Evolutionary conservation across 2,329 filamentous ascomycete species (phyloP), one percentile per base, ranked within the genome.

Genomic region (Neurospora sp.): DNA sequence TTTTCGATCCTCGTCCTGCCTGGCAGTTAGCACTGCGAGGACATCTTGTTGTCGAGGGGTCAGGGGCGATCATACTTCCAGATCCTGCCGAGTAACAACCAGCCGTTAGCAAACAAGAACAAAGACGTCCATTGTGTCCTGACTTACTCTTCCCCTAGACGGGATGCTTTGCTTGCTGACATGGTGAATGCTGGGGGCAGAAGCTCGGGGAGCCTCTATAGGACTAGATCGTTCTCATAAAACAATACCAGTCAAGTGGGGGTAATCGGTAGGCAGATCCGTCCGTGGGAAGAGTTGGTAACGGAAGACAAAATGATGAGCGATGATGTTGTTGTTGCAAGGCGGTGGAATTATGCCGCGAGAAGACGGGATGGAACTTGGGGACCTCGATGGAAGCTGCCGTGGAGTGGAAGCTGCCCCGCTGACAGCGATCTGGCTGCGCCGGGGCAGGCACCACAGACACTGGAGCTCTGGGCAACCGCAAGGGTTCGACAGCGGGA

Each of bases 1-100:
- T 98, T 98, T 82, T 98, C 95, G 77, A 97, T 91, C 77, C 93
- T 91, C 71, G 92, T 96, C 83, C 95, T 98, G 79, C 66, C 38
- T 67, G 67, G 65, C 17, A 66, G 75, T 82, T 74, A 81, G 77
- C 72, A 75, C 69, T 73, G 70, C 17, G 62, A 12, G 66, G 66
- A 37, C 17, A 28, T 46, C 23, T 33, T 37, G 19, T 37, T 40
- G 33, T 38, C 65, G 19, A 19, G 12, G 15, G n/a, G 40, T 57
- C 71, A 57, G 38, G 23, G 12, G 8, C n/a, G 67, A 43, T 43
- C 70, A 68, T 85, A 96, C 93, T 97, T 97, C 93, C 93, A 97
- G 76, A 96, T 92, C 80, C 93, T 97, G 77, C 66, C 33, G 73
- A 76, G 72, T 70, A 77, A 76, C 66, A 33, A 62, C 2, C 12